Evolutionary conservation across 306 rosid genomes (phyloP), one percentile per base, ranked within the genome.

Genomic region (Cicer yamashitae): DNA sequence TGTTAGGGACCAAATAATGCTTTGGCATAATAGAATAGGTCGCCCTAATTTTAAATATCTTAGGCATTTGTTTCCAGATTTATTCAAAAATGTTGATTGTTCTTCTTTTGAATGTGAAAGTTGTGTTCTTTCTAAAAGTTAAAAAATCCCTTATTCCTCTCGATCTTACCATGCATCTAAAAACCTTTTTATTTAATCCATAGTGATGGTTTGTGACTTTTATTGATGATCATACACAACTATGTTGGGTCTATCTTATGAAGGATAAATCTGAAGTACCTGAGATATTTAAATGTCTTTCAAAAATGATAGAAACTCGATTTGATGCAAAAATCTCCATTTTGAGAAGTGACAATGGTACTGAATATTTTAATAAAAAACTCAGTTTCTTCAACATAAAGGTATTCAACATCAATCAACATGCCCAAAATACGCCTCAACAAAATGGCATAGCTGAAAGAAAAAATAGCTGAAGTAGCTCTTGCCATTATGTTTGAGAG

Each of bases 201-300:
- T 39, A 40, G 40, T 1, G 18, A 17, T 17, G 18, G 18, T 17
- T 20, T 20, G 22, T 20, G 22, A 20, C 14, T 53, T 71, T 53
- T 40, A 54, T 54, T 3, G 40, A 54, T 56, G 54, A 54, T 56
- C 53, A 54, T 64, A 40, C 76, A 0, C 1, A 3, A 0, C 7
- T 70, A 8, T 71, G 76, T 72, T 43, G 14, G 30, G n/a, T 40
- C 43, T 57, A 56, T 12, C n/a, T 56, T 20, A 71, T 71, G 67
- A 12, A 43, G 9, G 46, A 43, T 43, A 43, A 43, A 43, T 43
- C 5, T 11, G 5, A 46, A 10, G 51, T 46, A 9, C n/a, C n/a
- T 8, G 10, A 46, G 4, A 46, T 46, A 46, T 46, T 46, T 46
- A 46, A 46, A 46, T 46, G 46, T 9, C 8, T 43, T 43, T 43